Conservation (phyloP, 257 asterid genomes). For the Solanum chiquidenum region DNA sequence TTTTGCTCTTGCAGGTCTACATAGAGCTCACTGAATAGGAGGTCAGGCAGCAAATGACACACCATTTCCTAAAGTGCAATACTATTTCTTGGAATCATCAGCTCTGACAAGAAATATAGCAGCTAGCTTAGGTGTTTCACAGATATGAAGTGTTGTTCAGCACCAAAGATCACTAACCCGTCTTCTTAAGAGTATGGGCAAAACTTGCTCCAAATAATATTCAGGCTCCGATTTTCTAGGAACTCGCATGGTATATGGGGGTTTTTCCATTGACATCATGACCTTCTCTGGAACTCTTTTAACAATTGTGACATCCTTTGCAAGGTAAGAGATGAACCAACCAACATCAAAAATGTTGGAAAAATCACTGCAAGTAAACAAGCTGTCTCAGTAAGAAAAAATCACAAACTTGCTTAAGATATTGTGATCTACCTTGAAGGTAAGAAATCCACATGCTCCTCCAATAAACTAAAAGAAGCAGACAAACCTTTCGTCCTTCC, state of each 20-base stretch:
- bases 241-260: constrained; percentile 98
- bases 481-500: constrained; percentile 95
- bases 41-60: neutral
- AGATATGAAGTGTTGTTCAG: neutral
- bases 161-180: constrained; percentile 48
- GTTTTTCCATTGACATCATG: constrained; percentile 97
- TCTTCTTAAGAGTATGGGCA: constrained; percentile 86
- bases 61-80: neutral
- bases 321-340: constrained; percentile 92
- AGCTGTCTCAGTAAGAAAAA: neutral
- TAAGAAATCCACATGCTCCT: neutral
- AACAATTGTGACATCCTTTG: constrained; percentile 77
- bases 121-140: neutral
- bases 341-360: constrained; percentile 76
- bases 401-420: neutral
- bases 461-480: constrained; percentile 3
- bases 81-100: neutral
- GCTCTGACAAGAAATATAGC: neutral
- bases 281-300: constrained; percentile 93
- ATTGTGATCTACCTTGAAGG: neutral
- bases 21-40: neutral
- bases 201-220: constrained; percentile 90
- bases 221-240: constrained; percentile 97
- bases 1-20: neutral
- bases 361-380: constrained; percentile 70